Evolutionary conservation across 768 basidiomycete species (phyloP), one percentile per base, ranked within the genome.

Genomic region (Amylocystis lapponica): DNA sequence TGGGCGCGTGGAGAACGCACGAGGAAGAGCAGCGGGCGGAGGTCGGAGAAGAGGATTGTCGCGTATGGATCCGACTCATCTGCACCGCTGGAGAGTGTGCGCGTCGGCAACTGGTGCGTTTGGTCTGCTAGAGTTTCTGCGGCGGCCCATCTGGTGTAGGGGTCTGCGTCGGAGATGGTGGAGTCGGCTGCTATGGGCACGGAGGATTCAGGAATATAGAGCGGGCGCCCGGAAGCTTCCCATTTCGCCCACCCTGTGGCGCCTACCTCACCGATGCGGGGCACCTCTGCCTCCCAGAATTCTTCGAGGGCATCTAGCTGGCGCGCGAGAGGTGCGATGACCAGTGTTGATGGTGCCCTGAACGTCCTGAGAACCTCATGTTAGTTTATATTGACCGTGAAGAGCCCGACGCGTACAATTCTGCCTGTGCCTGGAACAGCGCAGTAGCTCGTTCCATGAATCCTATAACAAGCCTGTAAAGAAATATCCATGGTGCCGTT

Each of bases 251-350:
- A 91, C 20, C 89, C 87, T 43, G 61, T 67, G 8, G 87, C 76
- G 41, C 67, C 66, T 1, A 61, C 57, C 56, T 92, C 89, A 22
- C 87, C 86, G 8, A 81, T 59, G n/a, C 88, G 80, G n/a, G 80
- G 79, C 9, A 64, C 66, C 61, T 90, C 89, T 4, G 83, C 78
- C 39, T 92, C 89, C 89, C 89, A 92, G 57, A 86, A 92, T 39
- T 79, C 77, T 63, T 89, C 87, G 4, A 92, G 68, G 13, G 71
- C 66, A 42, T 76, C 70, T 3, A 90, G 63, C 39, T 73, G 75
- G 4, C 50, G 55, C 17, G 72, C 64, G 26, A 81, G 66, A 21
- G 82, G 62, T 36, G 66, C 49, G 33, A 58, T 60, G 29, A 55
- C 53, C 1, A 84, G 54, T n/a, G 56, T 54, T 20, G 67, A 60